Conservation (phyloP, 106 monocot genomes). For the Hemerocallis citrina region DNA sequence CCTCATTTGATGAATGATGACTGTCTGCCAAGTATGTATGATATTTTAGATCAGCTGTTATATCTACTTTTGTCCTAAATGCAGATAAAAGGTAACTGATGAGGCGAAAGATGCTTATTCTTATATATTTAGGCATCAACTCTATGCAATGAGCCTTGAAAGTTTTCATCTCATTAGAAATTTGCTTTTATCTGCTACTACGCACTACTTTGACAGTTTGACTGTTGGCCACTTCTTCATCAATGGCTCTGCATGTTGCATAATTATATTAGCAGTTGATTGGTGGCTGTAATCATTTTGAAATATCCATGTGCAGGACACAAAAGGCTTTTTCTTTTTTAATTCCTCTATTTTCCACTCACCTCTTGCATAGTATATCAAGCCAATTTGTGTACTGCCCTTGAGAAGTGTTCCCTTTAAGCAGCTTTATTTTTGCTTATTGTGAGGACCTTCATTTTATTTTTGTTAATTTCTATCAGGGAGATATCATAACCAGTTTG, state of each 20-base stretch:
- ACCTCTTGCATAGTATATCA: neutral
- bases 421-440: neutral
- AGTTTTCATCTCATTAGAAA: too few species aligned
- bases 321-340: neutral
- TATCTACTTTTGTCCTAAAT: neutral
- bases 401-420: neutral
- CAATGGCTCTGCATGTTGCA: neutral
- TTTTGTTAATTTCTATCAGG: constrained; percentile 18
- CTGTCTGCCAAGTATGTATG: neutral
- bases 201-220: too few species aligned
- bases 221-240: neutral
- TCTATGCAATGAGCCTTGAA: too few species aligned
- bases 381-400: neutral
- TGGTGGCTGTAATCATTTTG: neutral
- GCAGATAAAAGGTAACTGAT: neutral
- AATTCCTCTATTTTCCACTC: neutral
- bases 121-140: constrained; percentile 1
- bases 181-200: too few species aligned
- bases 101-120: neutral
- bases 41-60: neutral
- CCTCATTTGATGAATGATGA: neutral
- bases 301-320: neutral
- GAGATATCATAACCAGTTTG: constrained; percentile 62
- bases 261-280: neutral
- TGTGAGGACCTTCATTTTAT: neutral